Evolutionary conservation across 1,284 basidiomycete genomes (phyloP).

Genomic region (Porodaedalea pini): DNA sequence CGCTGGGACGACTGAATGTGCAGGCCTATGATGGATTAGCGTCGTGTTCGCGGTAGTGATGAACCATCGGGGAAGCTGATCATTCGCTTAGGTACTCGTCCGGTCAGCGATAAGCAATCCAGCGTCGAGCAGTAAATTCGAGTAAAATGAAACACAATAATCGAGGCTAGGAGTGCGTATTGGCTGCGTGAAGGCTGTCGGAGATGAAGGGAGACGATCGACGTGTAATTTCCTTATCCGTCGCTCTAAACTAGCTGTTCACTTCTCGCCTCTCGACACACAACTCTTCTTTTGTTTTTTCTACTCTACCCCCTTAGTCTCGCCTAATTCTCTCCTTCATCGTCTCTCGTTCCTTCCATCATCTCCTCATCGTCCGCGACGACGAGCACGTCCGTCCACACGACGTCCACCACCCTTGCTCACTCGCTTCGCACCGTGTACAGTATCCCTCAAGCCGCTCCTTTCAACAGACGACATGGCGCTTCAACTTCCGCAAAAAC

Average conservation of each 20-base stretch:
- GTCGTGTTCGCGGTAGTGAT: background rate
- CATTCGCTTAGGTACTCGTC: background rate
- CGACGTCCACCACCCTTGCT: background rate
- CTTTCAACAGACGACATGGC: background rate
- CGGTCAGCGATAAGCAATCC: background rate
- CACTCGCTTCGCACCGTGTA: slow-evolving; percentile 2
- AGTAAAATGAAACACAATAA: background rate
- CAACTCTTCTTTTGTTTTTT: slow-evolving; percentile 1
- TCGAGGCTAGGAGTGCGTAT: background rate
- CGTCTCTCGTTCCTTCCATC: slow-evolving; percentile 6
- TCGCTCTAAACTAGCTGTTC: background rate
- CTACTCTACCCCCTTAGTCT: background rate
- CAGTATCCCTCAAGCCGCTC: background rate
- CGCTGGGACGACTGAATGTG: background rate
- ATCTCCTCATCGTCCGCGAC: slow-evolving; percentile 5
- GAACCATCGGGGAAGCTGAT: background rate
- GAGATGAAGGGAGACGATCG: background rate
- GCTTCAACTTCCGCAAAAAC: slow-evolving; percentile 13
- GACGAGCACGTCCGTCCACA: background rate
- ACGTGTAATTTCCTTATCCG: background rate
- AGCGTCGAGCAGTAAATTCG: background rate
- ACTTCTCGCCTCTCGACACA: too few species aligned
- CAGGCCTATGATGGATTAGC: background rate
- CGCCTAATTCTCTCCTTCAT: slow-evolving; percentile 2
- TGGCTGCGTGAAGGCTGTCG: background rate